phyloP scores from a whole-genome alignment of 75 land plant genomes.

The Isoetes taiwanensis region DNA sequence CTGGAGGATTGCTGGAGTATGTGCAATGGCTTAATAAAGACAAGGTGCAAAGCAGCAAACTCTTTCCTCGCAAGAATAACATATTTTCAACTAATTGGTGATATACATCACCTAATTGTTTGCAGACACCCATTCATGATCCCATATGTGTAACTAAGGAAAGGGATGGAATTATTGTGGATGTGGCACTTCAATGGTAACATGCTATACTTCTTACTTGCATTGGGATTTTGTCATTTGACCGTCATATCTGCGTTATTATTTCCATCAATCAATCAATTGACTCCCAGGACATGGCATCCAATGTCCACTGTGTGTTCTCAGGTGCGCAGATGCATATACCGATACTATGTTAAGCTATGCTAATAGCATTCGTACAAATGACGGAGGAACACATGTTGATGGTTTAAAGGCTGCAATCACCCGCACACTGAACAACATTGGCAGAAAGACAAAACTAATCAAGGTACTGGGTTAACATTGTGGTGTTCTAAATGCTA shows the following conservation, averaged over 20 bases:
- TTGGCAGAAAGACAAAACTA: slow-evolving; percentile 75
- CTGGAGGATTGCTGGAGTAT: slow-evolving; percentile 87
- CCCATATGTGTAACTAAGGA: slow-evolving; percentile 50
- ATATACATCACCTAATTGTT: too few relatives aligned
- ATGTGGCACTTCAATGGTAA: slow-evolving; percentile 90
- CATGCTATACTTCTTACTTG: too few relatives aligned
- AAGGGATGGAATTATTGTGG: slow-evolving; percentile 59
- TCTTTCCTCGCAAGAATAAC: too few relatives aligned
- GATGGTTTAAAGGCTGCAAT: slow-evolving; percentile 86
- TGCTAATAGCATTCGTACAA: slow-evolving; percentile 94
- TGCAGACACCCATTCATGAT: slow-evolving; percentile 88
- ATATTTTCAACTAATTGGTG: too few relatives aligned
- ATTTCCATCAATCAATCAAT: too few relatives aligned
- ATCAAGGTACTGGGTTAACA: too few relatives aligned
- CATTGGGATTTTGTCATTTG: too few relatives aligned
- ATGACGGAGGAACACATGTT: slow-evolving; percentile 95
- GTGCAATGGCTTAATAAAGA: slow-evolving; percentile 84
- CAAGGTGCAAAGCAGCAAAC: too few relatives aligned
- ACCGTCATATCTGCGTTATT: too few relatives aligned
- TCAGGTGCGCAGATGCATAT: slow-evolving; percentile 92
- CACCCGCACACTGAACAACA: slow-evolving; percentile 68
- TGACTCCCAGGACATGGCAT: too few relatives aligned
- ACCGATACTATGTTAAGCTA: slow-evolving; percentile 88
- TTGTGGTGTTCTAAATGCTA: too few relatives aligned
- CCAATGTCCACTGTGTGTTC: too few relatives aligned